Evolutionary conservation across 768 basidiomycete genomes (phyloP), one percentile per base, ranked within the genome.

Genomic region (Lactarius deliciosus): DNA sequence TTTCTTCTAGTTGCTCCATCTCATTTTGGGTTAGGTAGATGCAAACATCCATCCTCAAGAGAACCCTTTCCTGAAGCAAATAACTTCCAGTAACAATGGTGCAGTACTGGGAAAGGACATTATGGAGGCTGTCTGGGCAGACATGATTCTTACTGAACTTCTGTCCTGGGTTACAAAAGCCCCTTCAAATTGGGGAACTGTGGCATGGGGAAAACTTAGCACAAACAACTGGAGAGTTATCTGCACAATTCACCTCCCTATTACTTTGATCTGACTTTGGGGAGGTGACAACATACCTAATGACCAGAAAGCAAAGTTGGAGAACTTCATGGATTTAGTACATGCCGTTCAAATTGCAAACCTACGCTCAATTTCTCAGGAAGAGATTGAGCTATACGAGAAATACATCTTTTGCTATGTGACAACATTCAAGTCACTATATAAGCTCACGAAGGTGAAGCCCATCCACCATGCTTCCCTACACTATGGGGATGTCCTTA

Each of bases 261-360:
- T 80, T 40, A 78, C 77, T 1, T 69, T 81, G 2, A 74, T 77
- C 18, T 71, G 77, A 9, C 66, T 79, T 1, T 81, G 79, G 79
- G 72, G 73, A 0, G 22, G 57, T 20, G 66, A 72, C 16, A 55
- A 60, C 2, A 64, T 68, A 1, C 71, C 73, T 0, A 60, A 62
- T 16, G 34, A 68, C 3, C 1, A 38, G 43, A 32, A 36, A 6
- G 55, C 68, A 6, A 66, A 75, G 57, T 68, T 79, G 5, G 50
- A 62, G 2, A 77, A 79, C 63, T 78, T 76, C 63, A 68, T 79
- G 64, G 70, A 77, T 59, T 68, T 78, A 10, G 73, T 73, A 0
- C 57, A 57, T 4, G 76, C 76, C 0, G 68, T 76, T 10, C 60
- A 66, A n/a, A 45, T 73, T 4, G 74, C 70, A 0, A 72, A 68